Conservation (phyloP, 495 filamentous ascomycete species). For the Neurospora hispaniola region DNA sequence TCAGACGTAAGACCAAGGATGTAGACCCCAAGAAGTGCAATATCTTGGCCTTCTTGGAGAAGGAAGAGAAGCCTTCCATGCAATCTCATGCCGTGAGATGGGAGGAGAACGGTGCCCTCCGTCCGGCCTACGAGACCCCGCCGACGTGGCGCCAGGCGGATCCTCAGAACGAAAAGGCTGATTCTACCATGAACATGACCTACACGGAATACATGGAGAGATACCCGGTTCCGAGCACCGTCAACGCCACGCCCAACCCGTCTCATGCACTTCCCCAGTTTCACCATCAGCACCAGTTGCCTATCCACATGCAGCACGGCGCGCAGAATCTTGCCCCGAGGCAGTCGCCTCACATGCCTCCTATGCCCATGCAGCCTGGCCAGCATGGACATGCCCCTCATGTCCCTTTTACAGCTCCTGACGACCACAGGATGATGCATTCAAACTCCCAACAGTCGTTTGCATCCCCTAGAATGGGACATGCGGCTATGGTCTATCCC, state of each 20-base stretch:
- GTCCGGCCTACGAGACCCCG: slow-evolving; percentile 62
- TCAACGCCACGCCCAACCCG: slow-evolving; percentile 59
- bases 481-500: slow-evolving; percentile 57
- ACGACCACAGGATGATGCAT: slow-evolving; percentile 81
- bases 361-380: slow-evolving; percentile 51
- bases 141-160: slow-evolving; percentile 64
- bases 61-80: slow-evolving; percentile 42
- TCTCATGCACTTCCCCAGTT: slow-evolving; percentile 44
- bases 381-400: slow-evolving; percentile 54
- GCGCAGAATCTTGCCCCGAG: slow-evolving; percentile 33
- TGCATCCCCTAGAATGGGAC: slow-evolving; percentile 68
- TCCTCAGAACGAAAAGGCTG: slow-evolving; percentile 51
- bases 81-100: slow-evolving; percentile 51
- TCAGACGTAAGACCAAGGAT: slow-evolving; percentile 51
- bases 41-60: slow-evolving; percentile 60
- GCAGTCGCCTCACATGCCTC: slow-evolving; percentile 55
- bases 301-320: slow-evolving; percentile 51
- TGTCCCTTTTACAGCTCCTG: slow-evolving; percentile 52
- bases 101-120: slow-evolving; percentile 64
- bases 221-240: slow-evolving; percentile 36
- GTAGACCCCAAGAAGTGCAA: slow-evolving; percentile 41
- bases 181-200: slow-evolving; percentile 44
- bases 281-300: slow-evolving; percentile 69
- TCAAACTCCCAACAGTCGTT: slow-evolving; percentile 65
- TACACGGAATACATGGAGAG: slow-evolving; percentile 71